A percentile compares a stretch with the other conserved stretches of the same genome.
Evolutionary conservation across 2,329 filamentous ascomycete genomes (phyloP).

Genomic region (Onygenales sp.): DNA sequence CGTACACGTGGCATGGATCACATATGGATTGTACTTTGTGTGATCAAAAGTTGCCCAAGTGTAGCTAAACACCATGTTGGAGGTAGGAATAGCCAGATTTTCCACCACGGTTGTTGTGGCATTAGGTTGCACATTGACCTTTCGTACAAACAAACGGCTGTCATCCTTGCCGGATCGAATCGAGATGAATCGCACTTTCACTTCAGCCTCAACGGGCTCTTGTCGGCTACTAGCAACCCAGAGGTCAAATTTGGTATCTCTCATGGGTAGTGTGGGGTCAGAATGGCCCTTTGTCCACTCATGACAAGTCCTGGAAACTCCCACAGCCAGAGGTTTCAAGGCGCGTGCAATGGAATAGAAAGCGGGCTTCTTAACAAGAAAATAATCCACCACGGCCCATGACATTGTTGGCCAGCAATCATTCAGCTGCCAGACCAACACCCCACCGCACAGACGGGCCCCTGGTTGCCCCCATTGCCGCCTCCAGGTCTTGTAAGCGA

Average conservation of each 20-base stretch:
- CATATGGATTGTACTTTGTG: slow-evolving; percentile 43
- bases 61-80: not conserved
- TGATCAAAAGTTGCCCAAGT: slow-evolving; percentile 16
- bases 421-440: slow-evolving; percentile 40
- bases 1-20: slow-evolving; percentile 30
- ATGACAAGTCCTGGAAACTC: slow-evolving; percentile 19
- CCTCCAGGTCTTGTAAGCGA: slow-evolving; percentile 45
- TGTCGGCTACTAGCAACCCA: slow-evolving; percentile 47
- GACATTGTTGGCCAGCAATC: slow-evolving; percentile 60
- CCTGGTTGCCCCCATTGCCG: slow-evolving; percentile 34
- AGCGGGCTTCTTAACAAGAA: slow-evolving; percentile 40
- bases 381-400: slow-evolving; percentile 57
- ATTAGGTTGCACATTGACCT: slow-evolving; percentile 41
- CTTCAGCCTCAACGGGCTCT: slow-evolving; percentile 20
- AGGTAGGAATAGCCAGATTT: slow-evolving; percentile 41
- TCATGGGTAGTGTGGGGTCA: slow-evolving; percentile 44
- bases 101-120: slow-evolving; percentile 45
- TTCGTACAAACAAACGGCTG: slow-evolving; percentile 39
- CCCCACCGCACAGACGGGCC: slow-evolving; percentile 22
- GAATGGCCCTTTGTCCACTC: not conserved
- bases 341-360: slow-evolving; percentile 46
- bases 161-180: slow-evolving; percentile 46
- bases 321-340: slow-evolving; percentile 39
- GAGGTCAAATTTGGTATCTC: slow-evolving; percentile 43
- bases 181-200: slow-evolving; percentile 43